Conservation (phyloP, 768 basidiomycete species). For the Amanita inopinata region DNA sequence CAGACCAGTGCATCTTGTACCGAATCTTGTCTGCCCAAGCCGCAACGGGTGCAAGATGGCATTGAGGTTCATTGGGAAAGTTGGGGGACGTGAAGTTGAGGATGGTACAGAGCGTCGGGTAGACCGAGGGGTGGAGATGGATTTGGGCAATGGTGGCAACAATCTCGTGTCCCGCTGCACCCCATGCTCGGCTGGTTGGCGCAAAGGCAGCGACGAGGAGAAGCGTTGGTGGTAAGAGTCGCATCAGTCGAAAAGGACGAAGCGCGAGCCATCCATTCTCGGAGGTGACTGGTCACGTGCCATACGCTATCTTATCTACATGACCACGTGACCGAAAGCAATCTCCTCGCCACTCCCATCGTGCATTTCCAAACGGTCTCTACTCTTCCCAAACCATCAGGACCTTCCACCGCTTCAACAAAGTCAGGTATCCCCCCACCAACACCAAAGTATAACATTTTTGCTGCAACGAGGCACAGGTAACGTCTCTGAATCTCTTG, state of each 20-base stretch:
- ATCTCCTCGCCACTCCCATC: slow-evolving; percentile 61
- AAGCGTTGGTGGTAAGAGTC: neutral
- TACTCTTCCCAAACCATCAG: slow-evolving; percentile 27
- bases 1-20: slow-evolving; percentile 60
- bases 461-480: slow-evolving; percentile 77
- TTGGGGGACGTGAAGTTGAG: slow-evolving; percentile 39
- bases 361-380: slow-evolving; percentile 56
- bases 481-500: slow-evolving; percentile 10
- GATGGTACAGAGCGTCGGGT: slow-evolving; percentile 59
- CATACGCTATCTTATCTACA: neutral
- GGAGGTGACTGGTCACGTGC: no score
- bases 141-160: slow-evolving; percentile 93
- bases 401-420: slow-evolving; percentile 37
- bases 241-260: no score
- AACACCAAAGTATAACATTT: slow-evolving; percentile 91
- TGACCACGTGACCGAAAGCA: slow-evolving; percentile 56
- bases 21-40: slow-evolving; percentile 81
- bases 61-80: slow-evolving; percentile 34
- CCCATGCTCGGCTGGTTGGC: slow-evolving; percentile 25
- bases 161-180: slow-evolving; percentile 73
- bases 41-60: slow-evolving; percentile 77
- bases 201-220: neutral
- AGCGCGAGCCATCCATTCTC: no score
- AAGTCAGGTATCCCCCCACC: slow-evolving; percentile 83
- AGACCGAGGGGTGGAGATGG: slow-evolving; percentile 67